phyloP scores from a whole-genome alignment of 768 basidiomycete species.

The Tricholomella constricta region DNA sequence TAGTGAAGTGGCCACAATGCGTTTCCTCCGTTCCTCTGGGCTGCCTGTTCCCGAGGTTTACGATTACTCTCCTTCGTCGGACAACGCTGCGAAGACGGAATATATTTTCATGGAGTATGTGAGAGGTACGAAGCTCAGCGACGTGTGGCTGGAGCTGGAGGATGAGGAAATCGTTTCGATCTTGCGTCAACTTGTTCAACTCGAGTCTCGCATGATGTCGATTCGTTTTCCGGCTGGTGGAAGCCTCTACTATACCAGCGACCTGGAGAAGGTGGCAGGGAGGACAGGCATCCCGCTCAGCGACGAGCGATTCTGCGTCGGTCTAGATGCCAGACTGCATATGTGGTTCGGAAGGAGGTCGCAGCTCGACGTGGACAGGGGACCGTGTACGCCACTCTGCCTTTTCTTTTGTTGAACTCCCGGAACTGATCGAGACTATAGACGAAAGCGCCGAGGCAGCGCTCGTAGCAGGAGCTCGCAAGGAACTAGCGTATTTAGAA shows the following conservation, averaged over 20 bases:
- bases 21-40: slow-evolving; percentile 38
- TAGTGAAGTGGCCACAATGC: slow-evolving; percentile 50
- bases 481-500: slow-evolving; percentile 50
- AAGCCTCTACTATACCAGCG: slow-evolving; percentile 49
- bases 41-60: slow-evolving; percentile 45
- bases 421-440: slow-evolving; percentile 37
- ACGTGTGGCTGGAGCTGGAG: slow-evolving; percentile 40
- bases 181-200: slow-evolving; percentile 44
- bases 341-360: slow-evolving; percentile 55
- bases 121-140: slow-evolving; percentile 39
- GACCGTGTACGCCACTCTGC: slow-evolving; percentile 49
- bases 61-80: slow-evolving; percentile 39
- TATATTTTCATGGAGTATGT: slow-evolving; percentile 51
- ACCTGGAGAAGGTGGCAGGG: slow-evolving; percentile 42
- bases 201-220: slow-evolving; percentile 53
- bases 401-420: slow-evolving; percentile 24
- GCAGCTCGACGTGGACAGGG: slow-evolving; percentile 48
- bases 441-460: slow-evolving; percentile 45
- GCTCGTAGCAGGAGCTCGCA: slow-evolving; percentile 42
- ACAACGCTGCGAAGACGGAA: slow-evolving; percentile 43
- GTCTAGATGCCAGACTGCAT: slow-evolving; percentile 42
- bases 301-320: slow-evolving; percentile 45
- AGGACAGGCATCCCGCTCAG: slow-evolving; percentile 36
- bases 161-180: slow-evolving; percentile 42
- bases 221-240: slow-evolving; percentile 50